Conservation (phyloP, 805 yeast species). For the Danielia oregonensis region DNA sequence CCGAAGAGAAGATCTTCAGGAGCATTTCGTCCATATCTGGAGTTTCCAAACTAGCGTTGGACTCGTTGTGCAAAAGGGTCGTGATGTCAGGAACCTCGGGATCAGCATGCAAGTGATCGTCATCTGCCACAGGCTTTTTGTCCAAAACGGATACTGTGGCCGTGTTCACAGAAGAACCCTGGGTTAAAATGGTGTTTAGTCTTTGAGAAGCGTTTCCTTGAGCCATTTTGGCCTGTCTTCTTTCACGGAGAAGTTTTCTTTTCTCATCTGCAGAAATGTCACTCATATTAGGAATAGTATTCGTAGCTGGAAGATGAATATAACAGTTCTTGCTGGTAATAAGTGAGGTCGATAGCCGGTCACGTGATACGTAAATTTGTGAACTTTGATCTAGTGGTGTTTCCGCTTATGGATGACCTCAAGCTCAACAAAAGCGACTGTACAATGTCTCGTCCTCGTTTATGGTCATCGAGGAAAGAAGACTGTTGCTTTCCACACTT, state of each 20-base stretch:
- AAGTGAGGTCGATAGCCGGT: no score
- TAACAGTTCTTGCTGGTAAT: no score
- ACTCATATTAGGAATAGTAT: no score
- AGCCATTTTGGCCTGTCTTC: conserved; percentile 61
- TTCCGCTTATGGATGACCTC: no score
- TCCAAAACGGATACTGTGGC: conserved; percentile 35
- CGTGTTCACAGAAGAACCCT: conserved; percentile 36
- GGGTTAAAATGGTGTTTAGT: conserved; percentile 43
- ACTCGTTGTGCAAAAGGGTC: conserved; percentile 15
- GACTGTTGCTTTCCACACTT: no score
- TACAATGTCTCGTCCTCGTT: no score
- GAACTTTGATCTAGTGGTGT: no score
- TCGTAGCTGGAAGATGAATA: no score
- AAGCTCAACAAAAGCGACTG: no score
- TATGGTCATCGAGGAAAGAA: no score
- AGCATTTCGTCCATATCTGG: conserved; percentile 34
- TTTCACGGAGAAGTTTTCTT: conserved; percentile 54
- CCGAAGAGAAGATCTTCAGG: conserved; percentile 23
- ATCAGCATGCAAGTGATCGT: conserved; percentile 24
- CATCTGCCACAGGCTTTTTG: conserved; percentile 9
- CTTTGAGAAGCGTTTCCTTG: conserved; percentile 54
- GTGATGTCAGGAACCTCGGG: conserved; percentile 39
- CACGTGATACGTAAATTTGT: no score
- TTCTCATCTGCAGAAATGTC: conserved; percentile 53
- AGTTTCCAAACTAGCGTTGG: conserved; percentile 8